These are phyloP conservation scores for Alternaria infectoria DNA, from an alignment of 2,329 filamentous ascomycete species.

Conservation along the genomic window DNA sequence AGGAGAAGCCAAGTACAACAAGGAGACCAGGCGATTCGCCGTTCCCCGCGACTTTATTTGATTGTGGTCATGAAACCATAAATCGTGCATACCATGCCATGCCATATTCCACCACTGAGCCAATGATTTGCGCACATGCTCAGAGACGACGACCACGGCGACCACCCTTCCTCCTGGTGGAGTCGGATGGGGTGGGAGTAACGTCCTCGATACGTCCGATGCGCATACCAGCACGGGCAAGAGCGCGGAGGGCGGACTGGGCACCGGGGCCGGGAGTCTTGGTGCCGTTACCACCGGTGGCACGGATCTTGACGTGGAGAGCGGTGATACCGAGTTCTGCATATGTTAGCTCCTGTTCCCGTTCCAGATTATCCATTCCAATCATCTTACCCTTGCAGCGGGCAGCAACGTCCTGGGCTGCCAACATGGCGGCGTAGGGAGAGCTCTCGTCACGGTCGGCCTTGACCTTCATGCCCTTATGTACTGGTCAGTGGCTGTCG, in stretches of 20 bases:
- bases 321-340: constrained; percentile 82
- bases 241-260: constrained; percentile 97
- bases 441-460: constrained; percentile 96
- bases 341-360: not conserved
- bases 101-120: constrained; percentile 39
- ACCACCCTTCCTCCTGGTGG: constrained; percentile 99
- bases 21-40: constrained; percentile 49
- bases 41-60: constrained; percentile 49
- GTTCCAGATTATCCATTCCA: not conserved
- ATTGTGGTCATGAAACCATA: constrained; percentile 45
- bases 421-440: constrained; percentile 99
- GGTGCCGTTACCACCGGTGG: constrained; percentile 99
- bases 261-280: constrained; percentile 99
- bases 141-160: constrained; percentile 99
- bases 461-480: constrained; percentile 89
- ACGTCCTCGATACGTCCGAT: constrained; percentile 99
- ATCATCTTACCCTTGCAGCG: constrained; percentile 69
- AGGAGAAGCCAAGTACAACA: constrained; percentile 46
- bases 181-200: constrained; percentile 98
- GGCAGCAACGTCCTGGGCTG: constrained; percentile 88
- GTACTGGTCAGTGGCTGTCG: constrained; percentile 5
- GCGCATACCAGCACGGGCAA: constrained; percentile 99
- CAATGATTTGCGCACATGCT: constrained; percentile 58
- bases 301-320: constrained; percentile 99
- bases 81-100: constrained; percentile 45